Percentiles rank a stretch among this genome's conserved stretches.
phyloP scores from a whole-genome alignment of 768 basidiomycete species.

The Termitomyces sp. region DNA sequence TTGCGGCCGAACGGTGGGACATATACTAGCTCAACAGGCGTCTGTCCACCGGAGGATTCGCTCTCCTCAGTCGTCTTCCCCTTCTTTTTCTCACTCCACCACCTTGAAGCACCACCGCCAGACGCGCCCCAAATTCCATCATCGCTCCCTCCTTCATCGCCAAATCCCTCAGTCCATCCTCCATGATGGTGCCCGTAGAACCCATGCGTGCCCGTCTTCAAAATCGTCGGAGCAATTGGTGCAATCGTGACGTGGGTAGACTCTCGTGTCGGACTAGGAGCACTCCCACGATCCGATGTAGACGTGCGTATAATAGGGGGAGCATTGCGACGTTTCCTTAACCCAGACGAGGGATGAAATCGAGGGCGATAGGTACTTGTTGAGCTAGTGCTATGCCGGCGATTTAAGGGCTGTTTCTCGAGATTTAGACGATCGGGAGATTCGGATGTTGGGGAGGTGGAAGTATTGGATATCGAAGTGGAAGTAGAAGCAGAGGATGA shows the following conservation, averaged over 20 bases:
- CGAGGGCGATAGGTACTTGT: conserved; percentile 21
- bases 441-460: conserved; percentile 23
- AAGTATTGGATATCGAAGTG: conserved; percentile 19
- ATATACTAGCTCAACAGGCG: conserved; percentile 70
- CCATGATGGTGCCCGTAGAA: conserved; percentile 34
- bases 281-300: conserved; percentile 1
- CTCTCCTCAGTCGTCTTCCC: conserved; percentile 18
- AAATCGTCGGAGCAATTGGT: conserved; percentile 62
- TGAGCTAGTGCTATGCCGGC: conserved; percentile 18
- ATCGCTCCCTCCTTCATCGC: conserved; percentile 39
- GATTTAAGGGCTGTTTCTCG: conserved; percentile 14
- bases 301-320: conserved; percentile 26
- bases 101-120: conserved; percentile 11
- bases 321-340: conserved; percentile 17
- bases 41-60: conserved; percentile 31
- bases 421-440: conserved; percentile 13
- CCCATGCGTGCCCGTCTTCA: conserved; percentile 71
- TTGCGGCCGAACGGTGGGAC: conserved; percentile 49
- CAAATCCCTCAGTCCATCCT: conserved; percentile 45
- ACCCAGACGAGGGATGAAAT: conserved; percentile 17
- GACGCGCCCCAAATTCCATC: conserved; percentile 18
- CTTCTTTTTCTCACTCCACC: conserved; percentile 14
- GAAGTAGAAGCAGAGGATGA: conserved; percentile 34
- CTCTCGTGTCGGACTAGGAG: conserved; percentile 1
- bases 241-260: conserved; percentile 39